Percentiles rank a stretch among this genome's conserved stretches.
Evolutionary conservation across 1,284 basidiomycete genomes (phyloP).

Genomic region (Microbotryum saponariae): DNA sequence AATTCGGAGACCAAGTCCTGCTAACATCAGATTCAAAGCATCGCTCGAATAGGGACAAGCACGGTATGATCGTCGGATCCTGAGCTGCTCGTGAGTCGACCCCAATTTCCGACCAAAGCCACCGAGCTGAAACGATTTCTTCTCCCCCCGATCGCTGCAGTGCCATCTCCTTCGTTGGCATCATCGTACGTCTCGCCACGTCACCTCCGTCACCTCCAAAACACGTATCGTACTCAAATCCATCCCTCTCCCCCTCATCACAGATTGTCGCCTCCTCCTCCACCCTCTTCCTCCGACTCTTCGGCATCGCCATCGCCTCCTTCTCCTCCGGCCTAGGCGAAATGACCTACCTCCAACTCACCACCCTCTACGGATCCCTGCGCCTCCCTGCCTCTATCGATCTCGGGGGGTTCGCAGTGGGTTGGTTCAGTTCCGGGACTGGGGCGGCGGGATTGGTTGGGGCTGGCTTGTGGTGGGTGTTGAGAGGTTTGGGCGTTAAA

Average conservation of each 20-base stretch:
- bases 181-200: constrained; percentile 53
- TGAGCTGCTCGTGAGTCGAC: constrained; percentile 51
- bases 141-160: constrained; percentile 40
- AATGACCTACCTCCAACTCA: constrained; percentile 86
- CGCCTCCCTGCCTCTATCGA: constrained; percentile 9
- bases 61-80: constrained; percentile 64
- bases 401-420: constrained; percentile 35
- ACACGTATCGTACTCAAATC: background rate
- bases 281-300: constrained; percentile 58
- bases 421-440: constrained; percentile 58
- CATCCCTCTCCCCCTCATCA: constrained; percentile 23
- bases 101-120: too few species aligned
- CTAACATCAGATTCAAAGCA: too few species aligned
- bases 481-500: constrained; percentile 75
- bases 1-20: background rate
- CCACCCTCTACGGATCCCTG: constrained; percentile 49
- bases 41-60: constrained; percentile 52
- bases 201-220: background rate
- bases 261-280: constrained; percentile 76
- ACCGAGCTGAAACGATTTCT: background rate
- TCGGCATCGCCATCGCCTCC: constrained; percentile 82
- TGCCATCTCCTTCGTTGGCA: constrained; percentile 63
- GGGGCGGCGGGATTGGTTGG: constrained; percentile 90
- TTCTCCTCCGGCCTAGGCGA: constrained; percentile 92
- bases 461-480: constrained; percentile 88